Evolutionary conservation across 495 filamentous ascomycete species (phyloP), one percentile per base, ranked within the genome.

Genomic region (Apiosordaria backusii): DNA sequence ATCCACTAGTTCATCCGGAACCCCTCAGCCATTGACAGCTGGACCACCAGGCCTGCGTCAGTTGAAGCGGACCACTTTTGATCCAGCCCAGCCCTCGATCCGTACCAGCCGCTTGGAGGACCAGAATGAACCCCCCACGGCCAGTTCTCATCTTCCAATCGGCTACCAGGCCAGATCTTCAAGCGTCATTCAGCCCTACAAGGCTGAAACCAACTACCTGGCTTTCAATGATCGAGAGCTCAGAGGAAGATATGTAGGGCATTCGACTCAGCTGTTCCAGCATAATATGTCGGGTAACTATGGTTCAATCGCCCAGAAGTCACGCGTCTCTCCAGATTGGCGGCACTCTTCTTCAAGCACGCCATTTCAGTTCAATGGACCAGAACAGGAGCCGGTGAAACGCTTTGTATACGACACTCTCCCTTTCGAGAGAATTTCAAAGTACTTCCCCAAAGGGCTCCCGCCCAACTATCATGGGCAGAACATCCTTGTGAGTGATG

Each of bases 31-130:
- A 4, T 67, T 83, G 52, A 82, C 75, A 6, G 81, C 81, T 10
- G 81, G 81, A 6, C 81, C 81, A 7, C 81, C 81, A 0, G 81
- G 81, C 21, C 74, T 77, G 26, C 80, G 81, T 45, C 76, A 45
- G 9, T 45, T 45, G 9, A 45, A 45, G 35, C 35, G 35, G 9
- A 45, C 10, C 16, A 13, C 6, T 6, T 45, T 45, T 45, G 35
- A 45, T 45, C 35, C 9, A 13, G 3, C 35, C 10, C 10, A 7
- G 9, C 16, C 35, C 16, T 45, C 35, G 10, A 15, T 1, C 6
- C 35, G 35, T 2, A 45, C 10, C 35, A 13, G 35, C 35, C 35
- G 35, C 10, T 45, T 6, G 35, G 35, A 45, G 16, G 16, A 13
- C 4, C 35, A 45, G 10, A 45, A 45, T 15, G 35, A 45, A 45